Evolutionary conservation across 2,329 filamentous ascomycete species (phyloP).

Genomic region (Aspergillus caelatus): DNA sequence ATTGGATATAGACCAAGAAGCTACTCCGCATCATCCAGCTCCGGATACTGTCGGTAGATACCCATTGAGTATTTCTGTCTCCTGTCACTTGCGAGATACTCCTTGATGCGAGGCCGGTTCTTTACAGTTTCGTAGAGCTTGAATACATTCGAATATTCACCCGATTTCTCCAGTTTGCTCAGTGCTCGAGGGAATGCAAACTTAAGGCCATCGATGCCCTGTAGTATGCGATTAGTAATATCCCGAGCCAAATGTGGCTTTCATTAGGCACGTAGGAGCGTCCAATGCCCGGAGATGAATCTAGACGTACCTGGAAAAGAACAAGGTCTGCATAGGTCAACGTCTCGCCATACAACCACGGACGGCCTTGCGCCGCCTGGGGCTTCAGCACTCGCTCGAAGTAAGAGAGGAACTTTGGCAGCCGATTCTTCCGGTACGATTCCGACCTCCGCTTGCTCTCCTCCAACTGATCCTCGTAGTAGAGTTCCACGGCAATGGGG

Average conservation of each 20-base stretch:
- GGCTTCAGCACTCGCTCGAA: not conserved
- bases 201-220: not conserved
- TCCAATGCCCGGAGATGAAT: too few species aligned
- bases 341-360: not conserved
- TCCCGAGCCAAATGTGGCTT: not conserved
- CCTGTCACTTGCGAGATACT: not conserved
- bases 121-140: not conserved
- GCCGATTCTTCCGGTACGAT: not conserved
- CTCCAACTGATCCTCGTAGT: not conserved
- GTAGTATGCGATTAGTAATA: not conserved
- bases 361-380: not conserved
- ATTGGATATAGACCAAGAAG: not conserved
- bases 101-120: not conserved
- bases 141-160: not conserved
- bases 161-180: not conserved
- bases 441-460: not conserved
- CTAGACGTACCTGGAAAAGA: not conserved
- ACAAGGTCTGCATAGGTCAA: not conserved
- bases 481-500: not conserved
- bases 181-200: not conserved
- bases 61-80: conserved; percentile 1
- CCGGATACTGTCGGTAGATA: conserved; percentile 1
- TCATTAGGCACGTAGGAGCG: not conserved
- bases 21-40: not conserved
- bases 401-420: not conserved